Conservation (phyloP, 2,329 filamentous ascomycete genomes). For the Aspergillus calidoustus region DNA sequence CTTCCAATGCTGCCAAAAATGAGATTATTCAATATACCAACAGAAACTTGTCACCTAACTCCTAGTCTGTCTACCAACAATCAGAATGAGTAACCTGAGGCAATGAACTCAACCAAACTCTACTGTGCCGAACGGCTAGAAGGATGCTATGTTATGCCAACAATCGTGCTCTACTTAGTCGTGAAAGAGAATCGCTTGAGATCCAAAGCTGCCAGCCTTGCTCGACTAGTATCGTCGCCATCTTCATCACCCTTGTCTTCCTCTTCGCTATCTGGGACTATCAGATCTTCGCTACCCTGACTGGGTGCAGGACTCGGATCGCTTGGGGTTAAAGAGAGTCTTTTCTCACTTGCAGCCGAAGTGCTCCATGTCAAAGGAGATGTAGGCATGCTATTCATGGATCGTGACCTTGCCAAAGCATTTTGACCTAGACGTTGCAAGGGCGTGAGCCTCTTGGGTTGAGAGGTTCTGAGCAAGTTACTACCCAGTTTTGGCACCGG, state of each 20-base stretch:
- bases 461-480: slow-evolving; percentile 6
- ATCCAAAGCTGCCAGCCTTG: slow-evolving; percentile 32
- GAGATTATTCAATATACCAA: too few relatives aligned
- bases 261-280: slow-evolving; percentile 57
- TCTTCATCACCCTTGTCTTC: slow-evolving; percentile 33
- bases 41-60: too few relatives aligned
- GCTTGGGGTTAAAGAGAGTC: not conserved
- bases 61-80: not conserved
- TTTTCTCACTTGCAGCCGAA: not conserved
- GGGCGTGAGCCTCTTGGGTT: slow-evolving; percentile 37
- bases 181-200: slow-evolving; percentile 45
- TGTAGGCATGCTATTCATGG: slow-evolving; percentile 32
- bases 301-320: not conserved
- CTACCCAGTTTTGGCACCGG: not conserved
- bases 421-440: slow-evolving; percentile 47
- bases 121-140: slow-evolving; percentile 5
- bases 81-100: not conserved
- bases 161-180: not conserved
- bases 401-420: slow-evolving; percentile 45
- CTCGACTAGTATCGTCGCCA: slow-evolving; percentile 3
- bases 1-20: too few relatives aligned
- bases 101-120: slow-evolving; percentile 13
- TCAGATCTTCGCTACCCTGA: slow-evolving; percentile 57
- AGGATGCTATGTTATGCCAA: not conserved
- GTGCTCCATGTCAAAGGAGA: slow-evolving; percentile 10